Percentiles rank a stretch among this genome's conserved stretches.
phyloP scores from a whole-genome alignment of 371 early-diverging fungal species.

The Umbelopsis sp. region DNA sequence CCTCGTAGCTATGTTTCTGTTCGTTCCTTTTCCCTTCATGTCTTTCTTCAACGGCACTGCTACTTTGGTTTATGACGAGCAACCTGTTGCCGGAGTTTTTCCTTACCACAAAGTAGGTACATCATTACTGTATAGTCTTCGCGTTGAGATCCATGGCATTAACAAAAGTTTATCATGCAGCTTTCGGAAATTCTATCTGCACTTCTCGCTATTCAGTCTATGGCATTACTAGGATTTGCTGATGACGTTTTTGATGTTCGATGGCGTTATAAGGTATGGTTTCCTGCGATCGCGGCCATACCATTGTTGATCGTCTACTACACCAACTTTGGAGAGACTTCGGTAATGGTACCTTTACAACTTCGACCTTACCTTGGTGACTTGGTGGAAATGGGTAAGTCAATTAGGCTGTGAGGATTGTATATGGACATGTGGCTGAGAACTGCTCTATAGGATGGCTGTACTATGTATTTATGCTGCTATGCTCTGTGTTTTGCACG shows the following conservation, averaged over 20 bases:
- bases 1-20: slow-evolving; percentile 84
- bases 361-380: slow-evolving; percentile 74
- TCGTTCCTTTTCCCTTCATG: slow-evolving; percentile 93
- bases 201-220: slow-evolving; percentile 86
- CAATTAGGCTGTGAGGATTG: not conserved
- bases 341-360: slow-evolving; percentile 85
- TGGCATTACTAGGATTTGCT: slow-evolving; percentile 96
- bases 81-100: slow-evolving; percentile 57
- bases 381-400: slow-evolving; percentile 79
- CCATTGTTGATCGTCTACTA: slow-evolving; percentile 95
- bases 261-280: slow-evolving; percentile 95
- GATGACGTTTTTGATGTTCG: slow-evolving; percentile 97
- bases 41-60: slow-evolving; percentile 66
- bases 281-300: slow-evolving; percentile 92
- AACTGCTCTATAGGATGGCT: slow-evolving; percentile 59
- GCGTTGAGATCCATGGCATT: not conserved
- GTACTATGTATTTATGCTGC: slow-evolving; percentile 92
- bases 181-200: slow-evolving; percentile 88
- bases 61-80: slow-evolving; percentile 39
- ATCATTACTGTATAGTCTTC: not conserved
- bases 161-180: slow-evolving; percentile 33
- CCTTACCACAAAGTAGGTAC: slow-evolving; percentile 77
- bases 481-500: slow-evolving; percentile 92
- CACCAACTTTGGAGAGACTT: slow-evolving; percentile 86
- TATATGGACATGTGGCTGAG: not conserved